These are phyloP conservation scores for Parsonsia alboflavescens DNA, from an alignment of 257 asterid genomes.

Conservation along the genomic window DNA sequence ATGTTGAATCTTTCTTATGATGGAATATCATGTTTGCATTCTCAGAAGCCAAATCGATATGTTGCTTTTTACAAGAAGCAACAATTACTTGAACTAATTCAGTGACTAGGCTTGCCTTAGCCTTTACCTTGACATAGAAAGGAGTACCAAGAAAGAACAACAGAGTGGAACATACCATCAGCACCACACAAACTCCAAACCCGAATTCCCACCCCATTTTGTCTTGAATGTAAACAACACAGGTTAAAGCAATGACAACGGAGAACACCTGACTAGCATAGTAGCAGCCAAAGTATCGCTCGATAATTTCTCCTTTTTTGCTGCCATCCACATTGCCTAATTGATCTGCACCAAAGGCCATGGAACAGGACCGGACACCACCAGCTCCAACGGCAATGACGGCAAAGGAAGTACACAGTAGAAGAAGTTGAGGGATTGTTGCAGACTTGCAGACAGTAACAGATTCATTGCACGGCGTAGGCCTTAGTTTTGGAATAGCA, in stretches of 20 bases:
- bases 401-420: not conserved
- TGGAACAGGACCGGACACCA: not conserved
- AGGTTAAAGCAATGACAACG: constrained; percentile 48
- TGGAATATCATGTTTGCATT: constrained; percentile 23
- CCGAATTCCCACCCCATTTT: constrained; percentile 68
- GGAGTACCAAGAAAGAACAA: constrained; percentile 50
- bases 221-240: constrained; percentile 71
- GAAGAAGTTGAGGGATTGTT: constrained; percentile 31
- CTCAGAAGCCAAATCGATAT: constrained; percentile 15
- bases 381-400: not conserved
- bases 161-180: constrained; percentile 35
- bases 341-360: not conserved
- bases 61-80: constrained; percentile 27
- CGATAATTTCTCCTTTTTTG: constrained; percentile 20
- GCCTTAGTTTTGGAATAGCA: constrained; percentile 48
- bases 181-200: constrained; percentile 50
- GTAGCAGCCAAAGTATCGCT: constrained; percentile 66
- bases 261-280: constrained; percentile 44
- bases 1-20: constrained; percentile 30
- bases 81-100: not conserved
- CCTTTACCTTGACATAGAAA: constrained; percentile 11
- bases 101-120: not conserved
- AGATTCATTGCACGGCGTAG: constrained; percentile 43
- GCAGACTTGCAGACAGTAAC: constrained; percentile 30
- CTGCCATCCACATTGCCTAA: constrained; percentile 39